Base-by-base conservation (phyloP, 352 stramenopile species). In the Pythium guiyangense region DNA sequence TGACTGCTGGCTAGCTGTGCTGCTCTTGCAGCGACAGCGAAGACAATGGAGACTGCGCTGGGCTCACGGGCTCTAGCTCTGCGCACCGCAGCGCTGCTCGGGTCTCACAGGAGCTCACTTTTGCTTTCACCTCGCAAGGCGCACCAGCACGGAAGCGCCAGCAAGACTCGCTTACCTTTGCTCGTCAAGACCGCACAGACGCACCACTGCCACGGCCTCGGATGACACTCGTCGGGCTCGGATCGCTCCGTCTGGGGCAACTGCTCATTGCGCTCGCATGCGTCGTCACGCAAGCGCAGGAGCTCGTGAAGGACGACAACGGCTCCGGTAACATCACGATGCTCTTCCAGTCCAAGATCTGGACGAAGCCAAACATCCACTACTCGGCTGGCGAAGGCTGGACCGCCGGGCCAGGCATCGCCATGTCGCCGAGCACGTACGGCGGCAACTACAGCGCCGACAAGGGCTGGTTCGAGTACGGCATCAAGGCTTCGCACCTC, bases 401-500 rank as follows among this genome's bases (percentile, higher is more conserved):
- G 57, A 63, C 57, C 15, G 26, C 40, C 3, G 49, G 12, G 18
- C 57, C 57, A 1, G 57, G 57, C 11, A 37, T 59, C 31, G 15
- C 40, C 18, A 63, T 63, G 57, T 3, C 35, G 5, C 58, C 54
- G 35, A 70, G 63, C 52, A 59, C 62, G 26, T 59, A 61, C 55
- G 62, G 34, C 18, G 64, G 39, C 10, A 55, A 66, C 48, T 79
- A 67, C 60, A 49, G 59, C 14, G 59, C 70, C 8, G 52, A 43
- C 15, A 35, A 71, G 6, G 64, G 67, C 40, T 79, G 70, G 70
- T 76, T 69, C 50, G 49, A 76, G 64, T 71, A 76, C 65, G 47
- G 44, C 18, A 49, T 79, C 60, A 59, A 66, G 60, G 55, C 70
- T 18, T 51, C 42, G 27, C 59, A 70, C 50, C 62, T 74, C 27